Evolutionary conservation across 140 eudicot species (phyloP).

Genomic region (Bidens hawaiensis): DNA sequence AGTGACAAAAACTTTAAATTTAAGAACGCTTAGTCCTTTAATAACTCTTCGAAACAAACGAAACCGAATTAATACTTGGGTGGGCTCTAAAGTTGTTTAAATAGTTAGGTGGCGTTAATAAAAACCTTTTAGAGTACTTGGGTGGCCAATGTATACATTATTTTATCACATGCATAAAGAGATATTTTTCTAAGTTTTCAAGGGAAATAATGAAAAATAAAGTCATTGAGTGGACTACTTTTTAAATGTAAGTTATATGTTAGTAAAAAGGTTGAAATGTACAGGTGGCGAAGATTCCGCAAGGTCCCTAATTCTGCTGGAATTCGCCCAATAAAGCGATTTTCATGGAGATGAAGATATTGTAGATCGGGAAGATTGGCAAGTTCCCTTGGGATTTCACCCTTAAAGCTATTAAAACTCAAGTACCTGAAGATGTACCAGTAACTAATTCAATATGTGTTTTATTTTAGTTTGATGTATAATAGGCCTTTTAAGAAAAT

Average conservation of each 20-base stretch:
- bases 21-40: too few species aligned
- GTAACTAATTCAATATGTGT: slow-evolving; percentile 3
- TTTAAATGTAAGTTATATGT: slow-evolving; percentile 7
- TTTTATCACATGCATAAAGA: background rate
- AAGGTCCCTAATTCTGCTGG: slow-evolving; percentile 91
- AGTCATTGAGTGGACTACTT: background rate
- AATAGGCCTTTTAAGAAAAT: background rate
- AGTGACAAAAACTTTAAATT: too few species aligned
- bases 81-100: background rate
- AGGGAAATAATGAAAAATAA: background rate
- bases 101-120: background rate
- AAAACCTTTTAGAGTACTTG: background rate
- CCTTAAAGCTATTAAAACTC: slow-evolving; percentile 90
- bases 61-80: background rate
- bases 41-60: background rate
- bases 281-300: slow-evolving; percentile 72
- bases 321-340: slow-evolving; percentile 75
- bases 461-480: background rate
- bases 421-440: slow-evolving; percentile 48
- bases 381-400: slow-evolving; percentile 89
- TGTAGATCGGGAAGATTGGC: slow-evolving; percentile 88
- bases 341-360: slow-evolving; percentile 78
- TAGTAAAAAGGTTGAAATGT: slow-evolving; percentile 24
- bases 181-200: background rate
- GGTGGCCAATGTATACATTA: background rate